Evolutionary conservation across 2,329 filamentous ascomycete genomes (phyloP), one percentile per base, ranked within the genome.

Genomic region (Colletotrichum endophyticum): DNA sequence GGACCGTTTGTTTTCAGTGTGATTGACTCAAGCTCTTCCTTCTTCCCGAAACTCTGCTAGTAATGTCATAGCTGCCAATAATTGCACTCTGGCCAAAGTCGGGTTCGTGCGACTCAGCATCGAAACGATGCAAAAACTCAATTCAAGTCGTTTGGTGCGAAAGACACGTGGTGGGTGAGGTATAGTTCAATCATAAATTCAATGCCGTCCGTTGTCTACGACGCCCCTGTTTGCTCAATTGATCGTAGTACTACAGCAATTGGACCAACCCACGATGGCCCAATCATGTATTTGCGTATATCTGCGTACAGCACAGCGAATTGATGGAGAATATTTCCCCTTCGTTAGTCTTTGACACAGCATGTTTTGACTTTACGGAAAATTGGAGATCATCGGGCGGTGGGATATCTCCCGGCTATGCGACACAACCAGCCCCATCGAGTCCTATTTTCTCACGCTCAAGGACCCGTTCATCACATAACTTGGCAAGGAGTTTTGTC

Each of bases 21-120:
- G 53, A 67, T 66, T 53, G 61, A 75, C 49, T 66, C 73, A 62
- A 56, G 68, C 68, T 72, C 39, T 49, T 12, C 66, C 39, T 49
- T 44, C 19, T 44, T 64, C 68, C 68, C 73, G 73, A 66, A 75
- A 75, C 68, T 75, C 61, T 75, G 68, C 72, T 36, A 62, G 19
- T 62, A 39, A 62, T 30, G 61, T 28, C 61, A 72, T 22, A n/a
- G 22, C n/a, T 34, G 28, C 13, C 28, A 34, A 63, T 70, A 64
- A 19, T 66, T 57, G 59, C 32, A 49, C 22, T 53, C 15, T 61
- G 68, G 49, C 61, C 67, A 27, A 36, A 5, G 22, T 19, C 30
- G 32, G 73, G 68, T 61, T 39, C 32, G 73, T 72, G 68, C 68
- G 32, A 44, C 32, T 22, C 36, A 34, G 28, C 16, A 12, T 34